Conservation (phyloP, 2,329 filamentous ascomycete species). For the Hypoxylon sp. region DNA sequence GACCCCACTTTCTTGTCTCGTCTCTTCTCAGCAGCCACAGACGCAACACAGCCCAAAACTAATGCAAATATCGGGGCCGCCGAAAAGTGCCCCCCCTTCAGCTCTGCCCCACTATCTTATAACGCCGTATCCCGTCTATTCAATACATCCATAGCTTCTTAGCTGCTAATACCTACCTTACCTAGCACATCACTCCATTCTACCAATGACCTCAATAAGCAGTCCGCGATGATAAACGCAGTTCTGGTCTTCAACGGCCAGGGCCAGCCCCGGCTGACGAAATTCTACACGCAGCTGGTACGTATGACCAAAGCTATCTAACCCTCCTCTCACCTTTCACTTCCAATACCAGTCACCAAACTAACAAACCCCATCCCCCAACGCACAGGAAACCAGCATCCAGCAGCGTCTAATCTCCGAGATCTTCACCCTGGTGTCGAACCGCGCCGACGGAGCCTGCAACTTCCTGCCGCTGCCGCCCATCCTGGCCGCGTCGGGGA, state of each 20-base stretch:
- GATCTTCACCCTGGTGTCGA: constrained; percentile 95
- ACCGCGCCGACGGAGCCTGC: constrained; percentile 89
- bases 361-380: neutral
- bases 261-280: constrained; percentile 93
- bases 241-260: constrained; percentile 99
- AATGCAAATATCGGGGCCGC: constrained; percentile 15
- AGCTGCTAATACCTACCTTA: neutral
- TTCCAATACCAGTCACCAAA: neutral
- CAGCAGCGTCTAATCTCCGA: constrained; percentile 97
- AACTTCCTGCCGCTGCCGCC: constrained; percentile 90
- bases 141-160: neutral
- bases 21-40: too few species aligned
- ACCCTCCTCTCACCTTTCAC: neutral
- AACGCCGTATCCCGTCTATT: neutral
- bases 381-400: constrained; percentile 85
- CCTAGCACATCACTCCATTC: neutral
- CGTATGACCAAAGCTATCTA: constrained; percentile 42
- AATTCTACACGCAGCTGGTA: constrained; percentile 99
- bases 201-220: constrained; percentile 24
- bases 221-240: constrained; percentile 87
- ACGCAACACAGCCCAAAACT: too few species aligned
- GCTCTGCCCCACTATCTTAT: constrained; percentile 18
- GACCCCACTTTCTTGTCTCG: too few species aligned
- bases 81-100: constrained; percentile 6
- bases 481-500: constrained; percentile 68